Percentiles rank a stretch among this genome's conserved stretches.
phyloP scores from a whole-genome alignment of 495 filamentous ascomycete genomes.

The Penicillium simplicissimum region DNA sequence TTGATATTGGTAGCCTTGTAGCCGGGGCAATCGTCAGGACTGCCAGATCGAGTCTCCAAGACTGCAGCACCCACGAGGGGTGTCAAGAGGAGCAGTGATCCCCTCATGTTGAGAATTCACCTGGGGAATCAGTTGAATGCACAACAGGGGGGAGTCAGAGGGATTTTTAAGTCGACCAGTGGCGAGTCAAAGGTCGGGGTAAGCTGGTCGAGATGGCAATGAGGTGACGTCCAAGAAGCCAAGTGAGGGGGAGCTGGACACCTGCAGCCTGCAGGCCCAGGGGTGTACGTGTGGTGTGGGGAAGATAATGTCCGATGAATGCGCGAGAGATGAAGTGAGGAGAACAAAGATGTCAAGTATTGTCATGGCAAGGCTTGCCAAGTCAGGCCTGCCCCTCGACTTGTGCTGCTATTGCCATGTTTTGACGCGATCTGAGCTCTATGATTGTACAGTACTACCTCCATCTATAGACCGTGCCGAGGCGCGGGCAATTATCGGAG shows the following conservation, averaged over 20 bases:
- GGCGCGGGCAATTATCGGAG: slow-evolving; percentile 24
- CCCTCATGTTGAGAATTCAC: slow-evolving; percentile 29
- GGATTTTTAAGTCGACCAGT: slow-evolving; percentile 7
- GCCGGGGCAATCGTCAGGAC: slow-evolving; percentile 58
- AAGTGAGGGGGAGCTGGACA: background rate
- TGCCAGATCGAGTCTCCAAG: slow-evolving; percentile 21
- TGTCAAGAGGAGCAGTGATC: slow-evolving; percentile 29
- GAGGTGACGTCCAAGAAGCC: background rate
- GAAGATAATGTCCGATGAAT: slow-evolving; percentile 14
- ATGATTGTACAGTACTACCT: background rate
- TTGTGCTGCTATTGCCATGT: slow-evolving; percentile 7
- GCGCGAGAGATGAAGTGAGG: slow-evolving; percentile 3
- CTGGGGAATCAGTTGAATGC: slow-evolving; percentile 10
- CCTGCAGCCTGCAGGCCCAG: background rate
- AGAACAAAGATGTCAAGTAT: background rate
- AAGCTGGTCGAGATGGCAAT: background rate
- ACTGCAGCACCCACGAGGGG: slow-evolving; percentile 38
- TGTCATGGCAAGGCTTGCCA: slow-evolving; percentile 2
- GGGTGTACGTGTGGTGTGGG: no score
- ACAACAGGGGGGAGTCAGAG: slow-evolving; percentile 8
- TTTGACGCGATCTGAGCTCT: background rate
- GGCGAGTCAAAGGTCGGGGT: background rate
- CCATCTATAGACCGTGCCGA: slow-evolving; percentile 3
- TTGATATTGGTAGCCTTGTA: slow-evolving; percentile 69
- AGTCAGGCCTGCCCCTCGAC: background rate